Base-by-base conservation (phyloP, 352 stramenopile species). In the Globisporangium yorkense region DNA sequence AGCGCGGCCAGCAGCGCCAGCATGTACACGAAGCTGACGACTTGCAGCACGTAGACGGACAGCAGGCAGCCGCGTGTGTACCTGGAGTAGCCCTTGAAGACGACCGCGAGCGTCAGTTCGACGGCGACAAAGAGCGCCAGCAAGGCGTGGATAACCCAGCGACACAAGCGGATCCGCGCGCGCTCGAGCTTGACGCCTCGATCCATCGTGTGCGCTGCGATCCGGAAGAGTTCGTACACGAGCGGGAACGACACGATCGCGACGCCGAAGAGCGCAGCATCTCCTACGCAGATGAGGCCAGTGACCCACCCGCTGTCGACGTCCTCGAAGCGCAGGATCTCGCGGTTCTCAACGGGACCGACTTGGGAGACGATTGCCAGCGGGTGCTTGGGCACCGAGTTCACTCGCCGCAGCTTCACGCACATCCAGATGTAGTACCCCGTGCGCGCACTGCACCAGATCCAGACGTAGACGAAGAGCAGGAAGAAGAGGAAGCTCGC, bases 191-290 rank as follows among this genome's bases (percentile, higher is more conserved):
- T 39, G 4, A 59, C 56, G 2, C 80, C 80, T 35, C 80, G 63
- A 44, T 90, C 80, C 80, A 90, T 90, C 4, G 76, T 73, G 29
- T 73, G 83, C 12, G 57, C 54, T 4, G 71, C 78, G 48, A 90
- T 78, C 47, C 74, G 70, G 13, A 60, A 74, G 16, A 90, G 59
- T 27, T 90, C 80, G 59, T 85, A 80, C 16, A 63, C 71, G 0
- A 90, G 56, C 20, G 76, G 74, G 20, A 84, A 68, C 13, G 80
- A 57, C 66, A 71, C 84, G 3, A 85, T 59, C 0, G 74, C 66
- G 29, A 79, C 57, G 2, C 67, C 75, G 7, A 82, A 75, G 33
- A 85, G 72, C 62, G 73, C 67, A 6, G 76, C 59, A 49, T 88
- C 75, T 21, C 77, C 83, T 18, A 74, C 47, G 15, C 76, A 59